These are phyloP conservation scores for Epichloe coenophiala DNA, from an alignment of 2,329 filamentous ascomycete genomes.

Conservation along the genomic window DNA sequence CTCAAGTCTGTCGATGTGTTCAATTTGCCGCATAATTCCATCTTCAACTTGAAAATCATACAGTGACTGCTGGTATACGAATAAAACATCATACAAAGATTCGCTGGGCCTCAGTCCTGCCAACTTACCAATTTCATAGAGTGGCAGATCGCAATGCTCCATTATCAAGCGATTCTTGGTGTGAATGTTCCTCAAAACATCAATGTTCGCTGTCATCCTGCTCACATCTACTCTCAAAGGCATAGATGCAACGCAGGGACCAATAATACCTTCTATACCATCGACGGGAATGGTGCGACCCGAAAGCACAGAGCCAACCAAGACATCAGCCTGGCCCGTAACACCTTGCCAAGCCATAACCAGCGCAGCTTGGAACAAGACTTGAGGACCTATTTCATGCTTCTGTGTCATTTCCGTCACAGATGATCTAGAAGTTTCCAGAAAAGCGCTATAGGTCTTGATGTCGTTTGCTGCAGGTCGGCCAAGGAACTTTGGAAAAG, in stretches of 20 bases:
- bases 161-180: slow-evolving; percentile 51
- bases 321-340: slow-evolving; percentile 49
- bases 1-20: slow-evolving; percentile 59
- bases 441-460: background rate
- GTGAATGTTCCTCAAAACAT: slow-evolving; percentile 53
- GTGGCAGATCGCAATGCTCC: slow-evolving; percentile 46
- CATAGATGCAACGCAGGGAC: slow-evolving; percentile 66
- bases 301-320: slow-evolving; percentile 70
- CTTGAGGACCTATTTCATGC: slow-evolving; percentile 47
- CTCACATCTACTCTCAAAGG: slow-evolving; percentile 54
- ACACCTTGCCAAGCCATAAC: slow-evolving; percentile 53
- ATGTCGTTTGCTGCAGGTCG: slow-evolving; percentile 7
- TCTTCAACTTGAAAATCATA: slow-evolving; percentile 18
- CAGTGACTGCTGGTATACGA: slow-evolving; percentile 74
- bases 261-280: slow-evolving; percentile 59
- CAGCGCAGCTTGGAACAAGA: slow-evolving; percentile 63
- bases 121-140: slow-evolving; percentile 55
- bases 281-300: slow-evolving; percentile 61
- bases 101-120: slow-evolving; percentile 40
- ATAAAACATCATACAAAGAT: slow-evolving; percentile 60
- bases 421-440: slow-evolving; percentile 9
- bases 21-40: slow-evolving; percentile 35
- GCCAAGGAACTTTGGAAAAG: slow-evolving; percentile 38
- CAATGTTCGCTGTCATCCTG: slow-evolving; percentile 34
- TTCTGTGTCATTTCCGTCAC: slow-evolving; percentile 21